A percentile compares a stretch with the other conserved stretches of the same genome.
Conservation (phyloP, 768 basidiomycete species). For the Phallus indusiatus region DNA sequence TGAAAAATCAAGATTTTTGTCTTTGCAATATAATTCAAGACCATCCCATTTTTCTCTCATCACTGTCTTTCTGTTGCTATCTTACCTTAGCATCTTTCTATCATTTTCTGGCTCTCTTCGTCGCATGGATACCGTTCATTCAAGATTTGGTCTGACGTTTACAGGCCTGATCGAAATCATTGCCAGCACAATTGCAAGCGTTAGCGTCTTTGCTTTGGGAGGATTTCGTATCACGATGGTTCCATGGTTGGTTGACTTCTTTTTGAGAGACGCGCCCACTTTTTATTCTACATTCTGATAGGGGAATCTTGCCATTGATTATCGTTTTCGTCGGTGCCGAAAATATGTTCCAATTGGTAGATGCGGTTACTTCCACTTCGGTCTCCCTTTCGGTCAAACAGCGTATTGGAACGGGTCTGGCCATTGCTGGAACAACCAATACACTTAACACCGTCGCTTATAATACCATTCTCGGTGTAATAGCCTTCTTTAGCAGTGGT, state of each 20-base stretch:
- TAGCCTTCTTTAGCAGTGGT: constrained; percentile 65
- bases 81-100: constrained; percentile 65
- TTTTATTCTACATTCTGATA: constrained; percentile 20
- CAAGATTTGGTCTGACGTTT: constrained; percentile 82
- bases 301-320: constrained; percentile 86
- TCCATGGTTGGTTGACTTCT: constrained; percentile 53
- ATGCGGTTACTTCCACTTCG: constrained; percentile 75
- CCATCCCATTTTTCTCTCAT: constrained; percentile 38
- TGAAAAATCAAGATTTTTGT: background rate
- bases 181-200: constrained; percentile 87
- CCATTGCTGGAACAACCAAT: constrained; percentile 82
- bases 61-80: constrained; percentile 62
- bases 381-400: constrained; percentile 85
- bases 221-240: constrained; percentile 87
- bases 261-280: constrained; percentile 9
- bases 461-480: constrained; percentile 66
- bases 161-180: constrained; percentile 88
- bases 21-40: constrained; percentile 13
- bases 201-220: constrained; percentile 85
- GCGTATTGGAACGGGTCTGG: constrained; percentile 85
- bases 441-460: constrained; percentile 87
- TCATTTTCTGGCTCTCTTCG: constrained; percentile 72
- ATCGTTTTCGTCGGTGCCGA: constrained; percentile 94
- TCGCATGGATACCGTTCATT: constrained; percentile 79
- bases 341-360: constrained; percentile 93